Base-by-base conservation (phyloP, 352 stramenopile species). In the Phytophthora capsici region DNA sequence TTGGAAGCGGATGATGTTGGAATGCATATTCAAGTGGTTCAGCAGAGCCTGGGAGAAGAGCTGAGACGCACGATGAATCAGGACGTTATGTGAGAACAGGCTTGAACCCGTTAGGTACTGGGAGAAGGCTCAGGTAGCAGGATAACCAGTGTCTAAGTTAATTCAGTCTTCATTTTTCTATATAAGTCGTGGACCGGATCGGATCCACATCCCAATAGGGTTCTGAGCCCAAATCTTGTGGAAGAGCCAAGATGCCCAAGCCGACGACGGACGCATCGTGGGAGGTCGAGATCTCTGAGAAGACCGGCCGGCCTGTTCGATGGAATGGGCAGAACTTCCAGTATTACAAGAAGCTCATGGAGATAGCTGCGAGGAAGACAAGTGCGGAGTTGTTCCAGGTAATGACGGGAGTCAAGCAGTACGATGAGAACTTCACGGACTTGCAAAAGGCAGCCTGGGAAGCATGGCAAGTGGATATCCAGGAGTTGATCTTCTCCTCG, bases 281-380 rank as follows among this genome's bases (percentile, higher is more conserved):
- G 46, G 57, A 65, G 46, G 46, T 65, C 28, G n/a, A 65, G 16
- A 38, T 65, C 17, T 57, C 45, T 1, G 44, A 56, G 22, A 63
- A 56, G 45, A 56, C 44, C 9, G 55, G 22, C 10, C 32, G 34
- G 32, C 55, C 22, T 2, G 43, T 63, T 10, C 40, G 19, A 2
- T 60, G 53, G 41, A 60, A 45, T 14, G 34, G 25, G 1, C 34
- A 63, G 28, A 63, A 63, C 34, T 56, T 20, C 10, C 45, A 32
- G 23, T 56, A 56, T n/a, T 63, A 63, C 45, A 40, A 41, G 43
- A 54, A 49, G n/a, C 55, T 55, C 0, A 63, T 63, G 44, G 32
- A 55, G 9, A 22, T 55, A 2, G 55, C 45, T 34, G 38, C 28
- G 10, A 23, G 40, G n/a, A 52, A 45, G 28, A 60, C 45, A 16